Conservation (phyloP, 2,329 filamentous ascomycete species). For the Alternaria postmessia region DNA sequence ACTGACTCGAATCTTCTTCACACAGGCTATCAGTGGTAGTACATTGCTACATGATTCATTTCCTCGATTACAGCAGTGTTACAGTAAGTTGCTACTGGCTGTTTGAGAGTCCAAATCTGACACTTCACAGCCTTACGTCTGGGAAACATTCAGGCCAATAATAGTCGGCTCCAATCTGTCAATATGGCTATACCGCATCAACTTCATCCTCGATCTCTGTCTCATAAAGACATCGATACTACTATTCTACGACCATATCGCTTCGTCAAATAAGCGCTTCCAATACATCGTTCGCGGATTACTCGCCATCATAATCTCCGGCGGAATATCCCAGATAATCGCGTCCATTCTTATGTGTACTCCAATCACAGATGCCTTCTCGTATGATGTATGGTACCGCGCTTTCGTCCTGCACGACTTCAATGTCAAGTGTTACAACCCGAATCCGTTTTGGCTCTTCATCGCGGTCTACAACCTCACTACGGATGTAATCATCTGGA, state of each 20-base stretch:
- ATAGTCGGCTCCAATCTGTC: slow-evolving; percentile 25
- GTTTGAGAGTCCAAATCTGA: not conserved
- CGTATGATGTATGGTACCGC: slow-evolving; percentile 29
- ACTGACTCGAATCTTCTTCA: not conserved
- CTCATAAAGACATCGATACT: slow-evolving; percentile 47
- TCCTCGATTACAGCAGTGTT: slow-evolving; percentile 29
- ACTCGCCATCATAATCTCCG: slow-evolving; percentile 32
- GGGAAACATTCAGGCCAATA: slow-evolving; percentile 18
- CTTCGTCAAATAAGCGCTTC: slow-evolving; percentile 38
- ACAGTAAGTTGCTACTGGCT: slow-evolving; percentile 16
- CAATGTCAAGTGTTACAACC: slow-evolving; percentile 35
- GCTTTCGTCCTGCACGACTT: slow-evolving; percentile 26
- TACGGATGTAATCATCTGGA: slow-evolving; percentile 54
- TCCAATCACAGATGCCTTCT: slow-evolving; percentile 40
- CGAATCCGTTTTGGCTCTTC: slow-evolving; percentile 36
- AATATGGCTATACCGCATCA: slow-evolving; percentile 42
- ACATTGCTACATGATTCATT: slow-evolving; percentile 40
- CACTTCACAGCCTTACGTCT: not conserved
- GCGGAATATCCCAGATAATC: slow-evolving; percentile 38
- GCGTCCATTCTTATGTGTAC: slow-evolving; percentile 39
- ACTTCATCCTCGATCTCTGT: slow-evolving; percentile 39
- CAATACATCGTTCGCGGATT: slow-evolving; percentile 31
- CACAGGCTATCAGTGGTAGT: slow-evolving; percentile 31
- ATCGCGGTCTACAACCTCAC: slow-evolving; percentile 54
- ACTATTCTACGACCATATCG: slow-evolving; percentile 43